Evolutionary conservation across 1,139 yeast species (phyloP).

Genomic region (Suhomyces guaymorum): DNA sequence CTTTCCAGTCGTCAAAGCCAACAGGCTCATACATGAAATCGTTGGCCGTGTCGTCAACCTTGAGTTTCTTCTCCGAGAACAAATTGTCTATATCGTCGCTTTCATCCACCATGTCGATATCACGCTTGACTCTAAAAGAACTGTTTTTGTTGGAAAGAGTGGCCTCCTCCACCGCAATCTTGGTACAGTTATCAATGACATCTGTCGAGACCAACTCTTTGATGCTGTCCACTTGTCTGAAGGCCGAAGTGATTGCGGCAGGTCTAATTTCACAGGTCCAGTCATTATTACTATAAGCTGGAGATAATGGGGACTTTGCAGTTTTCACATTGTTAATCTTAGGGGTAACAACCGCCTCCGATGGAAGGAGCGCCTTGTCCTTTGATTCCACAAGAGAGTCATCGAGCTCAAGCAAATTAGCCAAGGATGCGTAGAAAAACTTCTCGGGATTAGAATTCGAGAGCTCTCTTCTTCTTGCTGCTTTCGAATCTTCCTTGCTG

Average conservation of each 20-base stretch:
- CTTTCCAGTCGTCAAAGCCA: slow-evolving; percentile 44
- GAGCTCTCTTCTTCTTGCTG: slow-evolving; percentile 48
- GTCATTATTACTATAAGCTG: slow-evolving; percentile 23
- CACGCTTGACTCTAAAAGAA: slow-evolving; percentile 22
- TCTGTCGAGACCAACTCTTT: slow-evolving; percentile 34
- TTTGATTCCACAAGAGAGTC: slow-evolving; percentile 29
- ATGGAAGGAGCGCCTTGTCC: slow-evolving; percentile 4
- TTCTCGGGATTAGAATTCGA: slow-evolving; percentile 48
- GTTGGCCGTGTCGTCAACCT: slow-evolving; percentile 24
- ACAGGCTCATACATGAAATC: slow-evolving; percentile 35
- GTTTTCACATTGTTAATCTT: slow-evolving; percentile 25
- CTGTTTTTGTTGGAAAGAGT: slow-evolving; percentile 4
- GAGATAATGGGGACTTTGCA: slow-evolving; percentile 39
- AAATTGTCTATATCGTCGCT: slow-evolving; percentile 37
- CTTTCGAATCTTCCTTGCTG: slow-evolving; percentile 31
- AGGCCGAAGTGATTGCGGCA: slow-evolving; percentile 46
- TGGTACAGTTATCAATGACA: slow-evolving; percentile 33
- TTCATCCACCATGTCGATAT: slow-evolving; percentile 24
- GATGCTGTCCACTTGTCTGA: slow-evolving; percentile 44
- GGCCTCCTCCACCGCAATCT: slow-evolving; percentile 16
- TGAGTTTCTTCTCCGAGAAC: slow-evolving; percentile 39
- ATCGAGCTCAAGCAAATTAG: slow-evolving; percentile 51
- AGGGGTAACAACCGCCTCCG: slow-evolving; percentile 37
- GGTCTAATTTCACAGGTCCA: slow-evolving; percentile 54
- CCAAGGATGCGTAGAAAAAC: slow-evolving; percentile 53